These are phyloP conservation scores for Metarhizium rileyi DNA, from an alignment of 2,329 filamentous ascomycete genomes.

Conservation along the genomic window DNA sequence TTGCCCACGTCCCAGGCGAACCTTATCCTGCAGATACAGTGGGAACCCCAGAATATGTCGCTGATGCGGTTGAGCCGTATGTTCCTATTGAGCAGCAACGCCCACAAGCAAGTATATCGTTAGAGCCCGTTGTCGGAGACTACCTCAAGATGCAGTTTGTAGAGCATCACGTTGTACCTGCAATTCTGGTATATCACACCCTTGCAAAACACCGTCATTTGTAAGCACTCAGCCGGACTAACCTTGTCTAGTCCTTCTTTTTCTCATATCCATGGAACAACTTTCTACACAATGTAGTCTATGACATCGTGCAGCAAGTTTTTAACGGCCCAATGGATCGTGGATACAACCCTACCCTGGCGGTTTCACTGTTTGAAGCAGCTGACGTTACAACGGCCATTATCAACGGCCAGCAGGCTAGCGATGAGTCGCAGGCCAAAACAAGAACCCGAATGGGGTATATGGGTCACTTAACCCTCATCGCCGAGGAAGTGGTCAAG, in stretches of 20 bases:
- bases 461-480: slow-evolving; percentile 95
- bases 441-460: slow-evolving; percentile 90
- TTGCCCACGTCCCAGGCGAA: slow-evolving; percentile 4
- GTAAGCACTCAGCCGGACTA: slow-evolving; percentile 4
- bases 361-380: slow-evolving; percentile 85
- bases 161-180: slow-evolving; percentile 86
- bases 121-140: slow-evolving; percentile 78
- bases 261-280: slow-evolving; percentile 99
- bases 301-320: slow-evolving; percentile 97
- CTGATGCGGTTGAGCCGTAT: slow-evolving; percentile 4
- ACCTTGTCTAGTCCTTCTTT: slow-evolving; percentile 68
- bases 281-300: slow-evolving; percentile 97
- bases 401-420: slow-evolving; percentile 78
- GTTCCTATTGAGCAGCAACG: slow-evolving; percentile 7
- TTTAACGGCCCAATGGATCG: slow-evolving; percentile 98
- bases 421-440: slow-evolving; percentile 74
- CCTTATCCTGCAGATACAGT: background rate
- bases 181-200: slow-evolving; percentile 64
- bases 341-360: slow-evolving; percentile 81
- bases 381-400: slow-evolving; percentile 87
- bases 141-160: slow-evolving; percentile 95
- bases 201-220: background rate
- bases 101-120: slow-evolving; percentile 8
- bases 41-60: slow-evolving; percentile 5
- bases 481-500: slow-evolving; percentile 97